These are phyloP conservation scores for Sarocladiaceae sp. DNA, from an alignment of 2,329 filamentous ascomycete species.

Conservation along the genomic window DNA sequence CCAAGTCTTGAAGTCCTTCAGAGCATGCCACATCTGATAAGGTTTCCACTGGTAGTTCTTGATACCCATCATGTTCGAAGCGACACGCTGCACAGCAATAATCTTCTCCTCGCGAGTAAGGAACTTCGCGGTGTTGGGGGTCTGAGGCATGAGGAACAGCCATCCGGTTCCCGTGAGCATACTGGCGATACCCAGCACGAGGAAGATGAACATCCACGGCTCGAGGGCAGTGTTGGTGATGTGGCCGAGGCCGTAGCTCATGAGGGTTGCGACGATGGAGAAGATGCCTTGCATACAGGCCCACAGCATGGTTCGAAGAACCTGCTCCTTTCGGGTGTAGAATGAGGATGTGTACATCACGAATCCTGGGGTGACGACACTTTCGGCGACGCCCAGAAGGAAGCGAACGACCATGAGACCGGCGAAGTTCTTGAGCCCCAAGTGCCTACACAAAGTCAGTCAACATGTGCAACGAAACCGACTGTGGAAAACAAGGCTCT, in stretches of 20 bases:
- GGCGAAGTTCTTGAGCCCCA: conserved; percentile 16
- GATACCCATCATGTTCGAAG: conserved; percentile 10
- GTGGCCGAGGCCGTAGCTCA: conserved; percentile 56
- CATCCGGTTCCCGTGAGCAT: conserved; percentile 13
- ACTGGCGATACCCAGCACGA: conserved; percentile 17
- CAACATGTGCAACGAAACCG: not conserved
- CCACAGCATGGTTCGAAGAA: conserved; percentile 11
- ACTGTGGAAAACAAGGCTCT: not conserved
- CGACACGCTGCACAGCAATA: not conserved
- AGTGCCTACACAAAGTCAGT: not conserved
- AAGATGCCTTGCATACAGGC: conserved; percentile 41
- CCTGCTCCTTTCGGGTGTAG: conserved; percentile 15
- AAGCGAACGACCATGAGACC: conserved; percentile 16
- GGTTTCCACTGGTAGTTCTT: conserved; percentile 20
- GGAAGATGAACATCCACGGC: conserved; percentile 17
- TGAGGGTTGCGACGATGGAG: conserved; percentile 54
- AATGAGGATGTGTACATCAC: conserved; percentile 17
- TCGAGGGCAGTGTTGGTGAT: conserved; percentile 35
- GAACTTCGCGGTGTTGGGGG: conserved; percentile 15
- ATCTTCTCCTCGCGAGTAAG: conserved; percentile 10
- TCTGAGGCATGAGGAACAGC: conserved; percentile 16
- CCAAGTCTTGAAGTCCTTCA: conserved; percentile 15
- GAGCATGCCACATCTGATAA: conserved; percentile 18
- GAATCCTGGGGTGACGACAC: conserved; percentile 16
- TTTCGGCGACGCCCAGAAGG: conserved; percentile 17